phyloP scores from a whole-genome alignment of 495 filamentous ascomycete genomes.

The Aspergillus sparsus region DNA sequence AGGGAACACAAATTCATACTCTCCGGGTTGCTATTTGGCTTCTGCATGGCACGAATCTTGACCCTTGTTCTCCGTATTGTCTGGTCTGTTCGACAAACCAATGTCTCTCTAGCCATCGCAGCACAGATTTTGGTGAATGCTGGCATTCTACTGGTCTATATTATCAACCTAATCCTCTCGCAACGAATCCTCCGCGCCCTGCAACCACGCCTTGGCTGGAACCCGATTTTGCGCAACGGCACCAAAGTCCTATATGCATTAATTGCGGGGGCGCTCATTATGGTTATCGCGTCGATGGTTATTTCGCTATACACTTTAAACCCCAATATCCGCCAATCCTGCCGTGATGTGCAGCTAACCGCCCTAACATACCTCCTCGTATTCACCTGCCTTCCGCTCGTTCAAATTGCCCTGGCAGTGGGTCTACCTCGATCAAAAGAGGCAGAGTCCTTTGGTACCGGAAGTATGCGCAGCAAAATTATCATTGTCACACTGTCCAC shows the following conservation, averaged over 20 bases:
- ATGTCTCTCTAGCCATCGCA: slow-evolving; percentile 64
- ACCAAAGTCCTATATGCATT: slow-evolving; percentile 64
- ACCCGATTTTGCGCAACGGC: slow-evolving; percentile 41
- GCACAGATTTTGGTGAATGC: slow-evolving; percentile 73
- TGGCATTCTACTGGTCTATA: slow-evolving; percentile 75
- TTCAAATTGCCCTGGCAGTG: slow-evolving; percentile 56
- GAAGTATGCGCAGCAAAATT: slow-evolving; percentile 65
- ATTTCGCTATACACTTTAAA: slow-evolving; percentile 68
- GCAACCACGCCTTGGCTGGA: slow-evolving; percentile 73
- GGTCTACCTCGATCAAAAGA: slow-evolving; percentile 46
- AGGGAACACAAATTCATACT: slow-evolving; percentile 69
- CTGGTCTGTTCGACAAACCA: slow-evolving; percentile 40
- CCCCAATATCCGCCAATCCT: slow-evolving; percentile 46
- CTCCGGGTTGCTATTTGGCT: slow-evolving; percentile 69
- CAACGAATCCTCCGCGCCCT: slow-evolving; percentile 75
- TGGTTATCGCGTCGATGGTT: slow-evolving; percentile 68
- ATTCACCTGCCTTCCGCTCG: slow-evolving; percentile 74
- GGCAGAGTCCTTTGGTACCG: slow-evolving; percentile 71
- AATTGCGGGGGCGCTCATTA: slow-evolving; percentile 60
- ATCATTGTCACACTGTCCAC: slow-evolving; percentile 58
- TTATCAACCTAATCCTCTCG: slow-evolving; percentile 77
- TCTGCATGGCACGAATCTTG: slow-evolving; percentile 71
- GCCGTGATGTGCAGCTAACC: slow-evolving; percentile 66
- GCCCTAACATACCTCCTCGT: slow-evolving; percentile 67
- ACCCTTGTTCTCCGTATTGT: slow-evolving; percentile 65